Evolutionary conservation across 1,139 yeast species (phyloP).

Genomic region (Taphrina betulina): DNA sequence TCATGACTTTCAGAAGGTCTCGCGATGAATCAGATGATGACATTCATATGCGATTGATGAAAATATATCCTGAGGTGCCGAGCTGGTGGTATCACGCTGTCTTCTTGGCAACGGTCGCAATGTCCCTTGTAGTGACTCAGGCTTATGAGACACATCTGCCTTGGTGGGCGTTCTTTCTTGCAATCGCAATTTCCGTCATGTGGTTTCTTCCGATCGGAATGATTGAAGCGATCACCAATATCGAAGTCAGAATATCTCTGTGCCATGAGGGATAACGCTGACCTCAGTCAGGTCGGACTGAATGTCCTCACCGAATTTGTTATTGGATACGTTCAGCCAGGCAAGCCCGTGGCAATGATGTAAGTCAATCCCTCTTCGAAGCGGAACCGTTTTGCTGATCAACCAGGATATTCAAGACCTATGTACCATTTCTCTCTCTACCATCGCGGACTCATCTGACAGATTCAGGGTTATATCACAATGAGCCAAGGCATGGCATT

Average conservation of each 20-base stretch:
- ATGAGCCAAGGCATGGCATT: slow-evolving; percentile 59
- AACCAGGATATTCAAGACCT: no score
- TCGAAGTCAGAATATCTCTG: no score
- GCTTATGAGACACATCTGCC: slow-evolving; percentile 49
- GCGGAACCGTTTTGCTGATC: no score
- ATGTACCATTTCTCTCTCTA: no score
- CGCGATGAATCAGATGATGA: slow-evolving; percentile 52
- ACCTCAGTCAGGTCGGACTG: slow-evolving; percentile 57
- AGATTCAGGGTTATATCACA: slow-evolving; percentile 59
- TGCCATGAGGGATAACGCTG: no score
- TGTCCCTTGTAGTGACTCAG: slow-evolving; percentile 53
- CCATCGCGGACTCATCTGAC: no score
- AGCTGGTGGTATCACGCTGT: slow-evolving; percentile 60
- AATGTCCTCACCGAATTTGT: slow-evolving; percentile 63
- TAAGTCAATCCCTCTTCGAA: no score
- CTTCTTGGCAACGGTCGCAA: slow-evolving; percentile 51
- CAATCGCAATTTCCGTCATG: slow-evolving; percentile 47
- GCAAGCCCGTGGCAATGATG: slow-evolving; percentile 61
- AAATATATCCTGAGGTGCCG: slow-evolving; percentile 54
- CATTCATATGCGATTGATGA: slow-evolving; percentile 64
- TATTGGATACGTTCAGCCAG: slow-evolving; percentile 63
- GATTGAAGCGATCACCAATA: slow-evolving; percentile 40
- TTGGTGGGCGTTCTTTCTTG: slow-evolving; percentile 45
- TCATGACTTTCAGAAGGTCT: slow-evolving; percentile 50
- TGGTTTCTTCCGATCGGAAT: slow-evolving; percentile 37